A percentile compares a stretch with the other conserved stretches of the same genome.
These are phyloP conservation scores for Monsonia emarginata DNA, from an alignment of 441 rosid genomes.

Conservation along the genomic window DNA sequence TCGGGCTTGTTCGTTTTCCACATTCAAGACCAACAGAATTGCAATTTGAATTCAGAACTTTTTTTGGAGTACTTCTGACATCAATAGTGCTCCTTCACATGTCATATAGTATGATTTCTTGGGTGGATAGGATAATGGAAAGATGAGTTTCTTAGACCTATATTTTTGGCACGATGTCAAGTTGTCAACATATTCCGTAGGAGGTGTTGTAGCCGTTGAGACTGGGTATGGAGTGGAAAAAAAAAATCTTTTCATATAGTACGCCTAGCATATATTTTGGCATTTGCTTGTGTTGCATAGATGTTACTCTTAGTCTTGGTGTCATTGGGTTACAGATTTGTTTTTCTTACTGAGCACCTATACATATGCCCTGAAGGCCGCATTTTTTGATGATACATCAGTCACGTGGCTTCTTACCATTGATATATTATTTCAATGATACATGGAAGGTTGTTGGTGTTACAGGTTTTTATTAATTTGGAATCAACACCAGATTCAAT, in stretches of 20 bases:
- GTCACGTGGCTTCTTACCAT: not conserved
- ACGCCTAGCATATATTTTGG: not conserved
- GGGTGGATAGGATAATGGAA: not conserved
- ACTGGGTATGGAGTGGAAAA: not conserved
- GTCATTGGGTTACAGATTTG: too few relatives aligned
- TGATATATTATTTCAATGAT: not conserved
- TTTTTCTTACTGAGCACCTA: too few relatives aligned
- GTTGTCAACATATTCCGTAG: too few relatives aligned
- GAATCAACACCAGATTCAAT: constrained; percentile 79
- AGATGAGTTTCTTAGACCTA: not conserved
- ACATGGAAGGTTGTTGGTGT: constrained; percentile 15
- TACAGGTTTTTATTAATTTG: constrained; percentile 67
- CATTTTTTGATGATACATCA: not conserved
- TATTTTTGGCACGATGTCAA: not conserved
- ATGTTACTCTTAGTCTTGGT: too few relatives aligned
- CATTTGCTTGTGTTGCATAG: not conserved
- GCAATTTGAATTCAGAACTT: not conserved
- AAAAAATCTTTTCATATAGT: too few relatives aligned
- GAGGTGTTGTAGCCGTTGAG: too few relatives aligned
- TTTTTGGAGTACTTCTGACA: not conserved
- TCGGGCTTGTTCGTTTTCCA: not conserved
- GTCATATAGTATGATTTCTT: too few relatives aligned
- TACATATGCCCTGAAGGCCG: too few relatives aligned
- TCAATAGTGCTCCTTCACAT: not conserved
- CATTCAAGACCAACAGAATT: not conserved